Conservation (phyloP, 805 yeast genomes). For the Kodamaea neixiangensis region DNA sequence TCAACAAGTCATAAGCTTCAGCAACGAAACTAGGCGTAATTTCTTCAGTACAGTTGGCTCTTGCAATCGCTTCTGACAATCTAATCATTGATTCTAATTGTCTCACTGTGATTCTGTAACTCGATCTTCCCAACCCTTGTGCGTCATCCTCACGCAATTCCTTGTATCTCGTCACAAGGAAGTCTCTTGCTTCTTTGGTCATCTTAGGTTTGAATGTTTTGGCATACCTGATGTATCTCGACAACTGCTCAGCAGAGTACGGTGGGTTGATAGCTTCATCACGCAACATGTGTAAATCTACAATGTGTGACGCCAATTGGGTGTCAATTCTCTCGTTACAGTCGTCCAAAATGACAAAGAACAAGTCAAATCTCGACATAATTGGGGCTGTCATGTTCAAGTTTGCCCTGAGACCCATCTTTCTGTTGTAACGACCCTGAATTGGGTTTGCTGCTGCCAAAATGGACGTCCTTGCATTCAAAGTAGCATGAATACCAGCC, state of each 20-base stretch:
- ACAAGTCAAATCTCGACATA: conserved; percentile 96
- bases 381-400: conserved; percentile 97
- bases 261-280: conserved; percentile 92
- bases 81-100: conserved; percentile 94
- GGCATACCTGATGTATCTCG: conserved; percentile 88
- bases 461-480: conserved; percentile 95
- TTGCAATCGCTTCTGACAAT: conserved; percentile 92
- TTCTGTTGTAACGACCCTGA: conserved; percentile 94
- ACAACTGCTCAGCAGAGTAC: conserved; percentile 81
- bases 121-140: conserved; percentile 79
- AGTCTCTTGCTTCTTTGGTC: conserved; percentile 78
- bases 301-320: conserved; percentile 88
- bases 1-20: conserved; percentile 86
- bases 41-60: conserved; percentile 92
- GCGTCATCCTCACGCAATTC: conserved; percentile 89
- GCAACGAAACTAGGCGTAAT: conserved; percentile 83
- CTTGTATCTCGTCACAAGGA: conserved; percentile 75
- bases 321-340: conserved; percentile 90
- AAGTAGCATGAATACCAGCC: conserved; percentile 97
- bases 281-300: conserved; percentile 84
- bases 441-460: conserved; percentile 99
- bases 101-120: conserved; percentile 94
- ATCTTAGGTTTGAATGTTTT: conserved; percentile 88
- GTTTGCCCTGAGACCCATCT: conserved; percentile 78
- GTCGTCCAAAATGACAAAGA: conserved; percentile 92